phyloP scores from a whole-genome alignment of 441 rosid genomes.

The Corymbia calophylla region DNA sequence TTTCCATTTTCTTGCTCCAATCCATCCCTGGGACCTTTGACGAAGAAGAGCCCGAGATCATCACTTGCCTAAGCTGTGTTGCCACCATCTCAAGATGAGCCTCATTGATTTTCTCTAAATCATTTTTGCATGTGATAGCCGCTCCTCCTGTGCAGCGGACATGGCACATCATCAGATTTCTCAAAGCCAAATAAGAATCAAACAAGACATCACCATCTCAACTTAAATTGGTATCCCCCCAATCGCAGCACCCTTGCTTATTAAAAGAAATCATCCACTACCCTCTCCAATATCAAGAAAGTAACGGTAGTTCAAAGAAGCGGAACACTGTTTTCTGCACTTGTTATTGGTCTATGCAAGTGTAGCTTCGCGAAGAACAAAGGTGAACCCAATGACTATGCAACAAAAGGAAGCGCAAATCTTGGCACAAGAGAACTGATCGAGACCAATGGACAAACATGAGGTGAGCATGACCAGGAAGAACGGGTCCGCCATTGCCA shows the following conservation, averaged over 20 bases:
- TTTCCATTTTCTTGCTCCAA: slow-evolving; percentile 79
- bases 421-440: neutral
- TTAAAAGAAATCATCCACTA: neutral
- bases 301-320: neutral
- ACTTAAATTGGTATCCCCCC: neutral
- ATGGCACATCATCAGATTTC: neutral
- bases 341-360: neutral
- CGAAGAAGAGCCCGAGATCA: slow-evolving; percentile 30
- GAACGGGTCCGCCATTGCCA: neutral
- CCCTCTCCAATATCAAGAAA: neutral
- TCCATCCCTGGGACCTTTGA: slow-evolving; percentile 59
- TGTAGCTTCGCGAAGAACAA: neutral
- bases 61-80: slow-evolving; percentile 59
- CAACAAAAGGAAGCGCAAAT: neutral
- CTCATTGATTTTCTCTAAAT: slow-evolving; percentile 71
- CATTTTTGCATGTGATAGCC: slow-evolving; percentile 84
- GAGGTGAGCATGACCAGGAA: neutral
- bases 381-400: neutral
- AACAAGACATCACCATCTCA: neutral
- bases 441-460: neutral
- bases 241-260: neutral
- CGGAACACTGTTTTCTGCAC: neutral
- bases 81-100: slow-evolving; percentile 54
- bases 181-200: neutral
- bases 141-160: slow-evolving; percentile 60